Evolutionary conservation across 2,329 filamentous ascomycete genomes (phyloP).

Genomic region (Akanthomyces lecanii): DNA sequence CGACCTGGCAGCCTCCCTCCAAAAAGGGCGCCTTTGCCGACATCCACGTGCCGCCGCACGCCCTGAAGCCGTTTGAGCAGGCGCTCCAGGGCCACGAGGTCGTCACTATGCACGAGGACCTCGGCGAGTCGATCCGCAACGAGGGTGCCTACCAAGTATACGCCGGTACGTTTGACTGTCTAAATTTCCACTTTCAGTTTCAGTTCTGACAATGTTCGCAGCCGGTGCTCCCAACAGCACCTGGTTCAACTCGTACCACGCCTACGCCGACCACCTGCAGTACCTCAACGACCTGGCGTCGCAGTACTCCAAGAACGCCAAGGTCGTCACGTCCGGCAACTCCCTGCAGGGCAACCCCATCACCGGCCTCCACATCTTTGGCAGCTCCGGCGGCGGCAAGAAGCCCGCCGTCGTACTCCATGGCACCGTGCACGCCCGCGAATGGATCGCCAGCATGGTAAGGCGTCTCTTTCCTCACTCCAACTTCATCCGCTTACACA

Average conservation of each 20-base stretch:
- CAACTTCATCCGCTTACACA: conserved; percentile 1
- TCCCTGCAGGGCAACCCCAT: conserved; percentile 51
- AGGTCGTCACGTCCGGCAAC: conserved; percentile 45
- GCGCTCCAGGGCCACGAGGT: conserved; percentile 30
- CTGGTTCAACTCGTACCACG: conserved; percentile 53
- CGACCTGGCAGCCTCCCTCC: conserved; percentile 36
- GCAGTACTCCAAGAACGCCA: conserved; percentile 40
- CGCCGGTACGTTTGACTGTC: conserved; percentile 10
- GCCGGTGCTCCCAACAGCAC: conserved; percentile 28
- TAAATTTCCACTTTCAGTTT: background rate
- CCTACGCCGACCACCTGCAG: conserved; percentile 45
- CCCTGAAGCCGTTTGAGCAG: conserved; percentile 31
- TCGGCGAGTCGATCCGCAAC: conserved; percentile 34
- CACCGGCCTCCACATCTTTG: conserved; percentile 57
- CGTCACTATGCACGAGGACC: conserved; percentile 35
- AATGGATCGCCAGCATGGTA: conserved; percentile 56
- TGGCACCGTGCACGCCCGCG: conserved; percentile 55
- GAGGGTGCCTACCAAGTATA: conserved; percentile 31
- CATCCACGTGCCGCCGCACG: conserved; percentile 36
- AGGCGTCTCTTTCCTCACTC: background rate
- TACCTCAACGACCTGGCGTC: conserved; percentile 44
- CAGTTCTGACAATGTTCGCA: background rate
- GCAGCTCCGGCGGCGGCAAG: conserved; percentile 37
- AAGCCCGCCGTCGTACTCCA: conserved; percentile 53
- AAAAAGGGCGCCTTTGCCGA: conserved; percentile 35